These are phyloP conservation scores for Citrus reticulata DNA, from an alignment of 345 rosid species.

Conservation along the genomic window DNA sequence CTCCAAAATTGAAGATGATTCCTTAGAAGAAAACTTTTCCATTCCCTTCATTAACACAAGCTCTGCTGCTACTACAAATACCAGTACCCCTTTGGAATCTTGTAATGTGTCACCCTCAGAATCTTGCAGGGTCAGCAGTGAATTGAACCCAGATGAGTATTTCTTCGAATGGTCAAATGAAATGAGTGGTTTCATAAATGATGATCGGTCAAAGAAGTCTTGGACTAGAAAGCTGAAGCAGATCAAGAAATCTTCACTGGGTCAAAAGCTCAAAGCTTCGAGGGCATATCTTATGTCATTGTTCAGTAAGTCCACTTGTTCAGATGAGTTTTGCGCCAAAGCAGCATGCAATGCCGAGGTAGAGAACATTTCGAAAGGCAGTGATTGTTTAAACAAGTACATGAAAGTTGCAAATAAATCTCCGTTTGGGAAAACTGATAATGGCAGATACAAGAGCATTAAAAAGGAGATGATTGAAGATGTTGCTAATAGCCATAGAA, in stretches of 20 bases:
- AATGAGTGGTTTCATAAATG: slow-evolving; percentile 34
- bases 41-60: slow-evolving; percentile 15
- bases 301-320: slow-evolving; percentile 53
- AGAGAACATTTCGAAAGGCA: slow-evolving; percentile 16
- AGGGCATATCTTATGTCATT: slow-evolving; percentile 58
- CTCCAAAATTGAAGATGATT: slow-evolving; percentile 15
- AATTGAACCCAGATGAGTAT: slow-evolving; percentile 49
- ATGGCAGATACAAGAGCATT: slow-evolving; percentile 25
- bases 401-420: slow-evolving; percentile 36
- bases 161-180: slow-evolving; percentile 61
- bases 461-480: slow-evolving; percentile 34
- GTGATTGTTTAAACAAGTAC: slow-evolving; percentile 27
- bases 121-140: slow-evolving; percentile 58
- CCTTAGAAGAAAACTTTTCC: slow-evolving; percentile 22
- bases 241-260: slow-evolving; percentile 53
- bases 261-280: slow-evolving; percentile 63
- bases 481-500: slow-evolving; percentile 44
- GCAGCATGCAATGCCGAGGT: slow-evolving; percentile 30
- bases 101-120: slow-evolving; percentile 48
- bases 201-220: slow-evolving; percentile 28
- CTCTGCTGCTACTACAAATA: slow-evolving; percentile 9
- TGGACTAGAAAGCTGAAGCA: slow-evolving; percentile 50
- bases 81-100: slow-evolving; percentile 28
- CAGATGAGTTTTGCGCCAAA: slow-evolving; percentile 42
- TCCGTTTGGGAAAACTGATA: slow-evolving; percentile 24